Base-by-base conservation (phyloP, 805 yeast species). In the Ogataea degrootiae region DNA sequence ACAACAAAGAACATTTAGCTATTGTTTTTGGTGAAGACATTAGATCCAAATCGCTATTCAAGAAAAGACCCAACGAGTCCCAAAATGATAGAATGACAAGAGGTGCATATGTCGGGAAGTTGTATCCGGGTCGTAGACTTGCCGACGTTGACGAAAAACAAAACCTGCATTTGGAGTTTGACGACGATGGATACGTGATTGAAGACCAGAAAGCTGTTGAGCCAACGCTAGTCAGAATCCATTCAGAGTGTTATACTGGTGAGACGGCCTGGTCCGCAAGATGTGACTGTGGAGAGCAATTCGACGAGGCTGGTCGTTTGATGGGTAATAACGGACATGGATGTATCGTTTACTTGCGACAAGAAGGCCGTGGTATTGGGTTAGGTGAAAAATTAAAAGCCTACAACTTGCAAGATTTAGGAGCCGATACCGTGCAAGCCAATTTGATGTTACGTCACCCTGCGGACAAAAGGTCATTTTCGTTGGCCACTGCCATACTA, bases 221-320 rank as follows among this genome's bases (percentile, higher is more conserved):
- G 17, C 76, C 82, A 3, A 82, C 84, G 1, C 67, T 92, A 52
- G 96, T 86, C 4, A 75, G 99, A 51, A 90, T 94, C 55, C 99
- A 94, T 63, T 86, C 96, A 3, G 99, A 94, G 64, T 94, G 99
- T 68, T 94, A 92, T 70, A 94, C 99, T 0, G 99, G 99, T 3
- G 99, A 94, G 63, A 94, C 97, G 1, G 98, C 97, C 9, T 94
- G 99, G 99, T 82, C 92, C 49, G 98, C 99, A 1, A 77, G 99
- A 46, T 94, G 99, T 67, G 99, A 94, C 68, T 94, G 99, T 69
- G 99, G 99, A 19, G 99, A 94, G 68, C 99, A 94, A 71, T 87
- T 94, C 59, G 97, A 94, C 67, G 97, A 95, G 67, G 98, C 98
- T 2, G 99, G 97, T 8, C 76, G 95, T 52, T 67, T 89, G 39